phyloP scores from a whole-genome alignment of 2,329 filamentous ascomycete genomes.

The Microdochium paspali region DNA sequence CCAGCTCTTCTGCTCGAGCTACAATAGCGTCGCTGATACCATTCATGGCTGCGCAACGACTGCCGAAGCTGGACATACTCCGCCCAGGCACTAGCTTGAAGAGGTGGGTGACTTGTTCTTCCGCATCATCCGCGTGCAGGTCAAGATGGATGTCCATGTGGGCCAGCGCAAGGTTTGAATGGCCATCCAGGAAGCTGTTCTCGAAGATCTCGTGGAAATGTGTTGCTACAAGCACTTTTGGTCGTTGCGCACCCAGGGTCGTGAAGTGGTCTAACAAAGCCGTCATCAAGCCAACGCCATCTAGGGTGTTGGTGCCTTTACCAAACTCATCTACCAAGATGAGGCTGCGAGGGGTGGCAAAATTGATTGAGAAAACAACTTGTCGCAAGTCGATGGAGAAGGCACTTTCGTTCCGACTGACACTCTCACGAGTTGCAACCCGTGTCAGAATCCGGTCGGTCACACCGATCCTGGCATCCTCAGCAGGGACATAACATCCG shows the following conservation, averaged over 20 bases:
- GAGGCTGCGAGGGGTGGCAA: slow-evolving; percentile 68
- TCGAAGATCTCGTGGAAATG: slow-evolving; percentile 69
- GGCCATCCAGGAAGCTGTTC: slow-evolving; percentile 41
- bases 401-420: slow-evolving; percentile 49
- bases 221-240: slow-evolving; percentile 52
- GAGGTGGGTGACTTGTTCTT: slow-evolving; percentile 63
- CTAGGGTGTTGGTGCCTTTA: slow-evolving; percentile 49
- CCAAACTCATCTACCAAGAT: slow-evolving; percentile 90
- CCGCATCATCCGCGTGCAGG: slow-evolving; percentile 32
- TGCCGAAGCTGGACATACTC: slow-evolving; percentile 76
- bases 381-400: slow-evolving; percentile 80
- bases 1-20: slow-evolving; percentile 65
- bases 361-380: slow-evolving; percentile 64
- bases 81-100: slow-evolving; percentile 61
- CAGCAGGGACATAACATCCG: slow-evolving; percentile 83
- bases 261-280: slow-evolving; percentile 50
- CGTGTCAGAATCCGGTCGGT: slow-evolving; percentile 90
- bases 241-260: slow-evolving; percentile 30
- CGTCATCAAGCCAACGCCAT: slow-evolving; percentile 49
- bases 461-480: slow-evolving; percentile 66
- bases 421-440: slow-evolving; percentile 63
- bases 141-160: slow-evolving; percentile 66
- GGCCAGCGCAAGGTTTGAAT: slow-evolving; percentile 44
- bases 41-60: slow-evolving; percentile 76
- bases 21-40: slow-evolving; percentile 68